Evolutionary conservation across 2,329 filamentous ascomycete genomes (phyloP), one percentile per base, ranked within the genome.

Genomic region (Dothidotthia symphoricarpi): DNA sequence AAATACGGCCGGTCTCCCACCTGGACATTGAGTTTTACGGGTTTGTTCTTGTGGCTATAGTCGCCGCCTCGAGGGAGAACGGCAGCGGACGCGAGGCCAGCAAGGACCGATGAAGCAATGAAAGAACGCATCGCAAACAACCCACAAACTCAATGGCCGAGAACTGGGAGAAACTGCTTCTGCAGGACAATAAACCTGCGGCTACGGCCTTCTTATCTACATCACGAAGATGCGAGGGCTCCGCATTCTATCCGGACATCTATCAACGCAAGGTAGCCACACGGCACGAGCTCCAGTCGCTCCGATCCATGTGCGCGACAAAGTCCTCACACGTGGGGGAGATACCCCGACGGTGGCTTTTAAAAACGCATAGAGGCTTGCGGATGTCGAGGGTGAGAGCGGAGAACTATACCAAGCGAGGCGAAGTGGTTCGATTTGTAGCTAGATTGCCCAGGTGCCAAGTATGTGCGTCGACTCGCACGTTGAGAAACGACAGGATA

Each of bases 1-100:
- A 62, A 68, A 39, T 64, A 67, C 1, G 64, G 64, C 8, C 64
- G 56, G 24, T 57, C 52, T 24, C 64, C 64, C 14, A 68, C 52
- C 34, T 66, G 60, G 12, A 66, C 51, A 24, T 66, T 65, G 46
- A 65, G 37, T 25, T 50, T 50, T 7, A 37, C 36, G 11, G 40
- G 26, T 17, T 41, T 36, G 33, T 49, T 29, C 39, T 57, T 50
- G 30, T 48, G 41, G 12, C 39, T 36, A 39, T 51, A 41, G 24
- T 46, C 34, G 22, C 49, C 28, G 13, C 46, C 35, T 27, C 53
- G 51, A 25, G 56, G 51, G 30, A 53, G 42, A 16, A 57, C 53
- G n/a, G 45, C 57, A 29, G 57, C 59, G 30, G 55, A 56, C 11
- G 57, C 60, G 13, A 62, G 41, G 36, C 56, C 44, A 34, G 61